Percentiles rank a stretch among this genome's conserved stretches.
phyloP scores from a whole-genome alignment of 164 flowering plant species.

The Vitis riparia region DNA sequence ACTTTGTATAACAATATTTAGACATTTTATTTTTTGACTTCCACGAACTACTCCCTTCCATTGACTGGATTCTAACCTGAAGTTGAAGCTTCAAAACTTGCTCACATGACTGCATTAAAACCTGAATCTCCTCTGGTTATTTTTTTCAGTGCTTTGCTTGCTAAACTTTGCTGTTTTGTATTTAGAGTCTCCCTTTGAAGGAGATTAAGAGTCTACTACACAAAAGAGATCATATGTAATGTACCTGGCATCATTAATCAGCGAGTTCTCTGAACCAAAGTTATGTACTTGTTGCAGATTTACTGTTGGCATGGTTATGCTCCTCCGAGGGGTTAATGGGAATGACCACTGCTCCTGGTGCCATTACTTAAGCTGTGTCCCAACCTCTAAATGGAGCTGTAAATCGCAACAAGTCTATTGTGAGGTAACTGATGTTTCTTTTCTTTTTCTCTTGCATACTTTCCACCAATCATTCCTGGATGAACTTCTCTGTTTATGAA shows the following conservation, averaged over 20 bases:
- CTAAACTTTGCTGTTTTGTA: neutral
- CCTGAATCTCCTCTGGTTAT: neutral
- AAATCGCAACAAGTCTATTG: conserved; percentile 27
- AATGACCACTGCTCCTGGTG: conserved; percentile 62
- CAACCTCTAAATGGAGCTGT: conserved; percentile 55
- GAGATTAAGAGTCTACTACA: neutral
- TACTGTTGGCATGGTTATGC: conserved; percentile 30
- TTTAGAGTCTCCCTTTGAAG: neutral
- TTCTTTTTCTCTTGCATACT: neutral
- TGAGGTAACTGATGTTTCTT: conserved; percentile 30
- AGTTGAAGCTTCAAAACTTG: neutral
- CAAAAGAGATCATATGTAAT: neutral
- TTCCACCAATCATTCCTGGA: neutral
- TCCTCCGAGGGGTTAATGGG: conserved; percentile 41
- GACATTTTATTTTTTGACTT: neutral
- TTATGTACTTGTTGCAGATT: conserved; percentile 28
- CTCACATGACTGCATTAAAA: neutral
- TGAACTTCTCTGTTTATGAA: no score
- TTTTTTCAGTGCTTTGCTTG: neutral
- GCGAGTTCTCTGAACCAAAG: neutral
- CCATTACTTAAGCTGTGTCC: conserved; percentile 58
- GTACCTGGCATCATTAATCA: neutral
- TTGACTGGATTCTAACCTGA: neutral
- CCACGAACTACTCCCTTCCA: neutral
- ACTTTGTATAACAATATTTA: no score